Percentiles rank a stretch among this genome's conserved stretches.
Conservation (phyloP, 352 stramenopile genomes). For the Aphanomyces astaci region DNA sequence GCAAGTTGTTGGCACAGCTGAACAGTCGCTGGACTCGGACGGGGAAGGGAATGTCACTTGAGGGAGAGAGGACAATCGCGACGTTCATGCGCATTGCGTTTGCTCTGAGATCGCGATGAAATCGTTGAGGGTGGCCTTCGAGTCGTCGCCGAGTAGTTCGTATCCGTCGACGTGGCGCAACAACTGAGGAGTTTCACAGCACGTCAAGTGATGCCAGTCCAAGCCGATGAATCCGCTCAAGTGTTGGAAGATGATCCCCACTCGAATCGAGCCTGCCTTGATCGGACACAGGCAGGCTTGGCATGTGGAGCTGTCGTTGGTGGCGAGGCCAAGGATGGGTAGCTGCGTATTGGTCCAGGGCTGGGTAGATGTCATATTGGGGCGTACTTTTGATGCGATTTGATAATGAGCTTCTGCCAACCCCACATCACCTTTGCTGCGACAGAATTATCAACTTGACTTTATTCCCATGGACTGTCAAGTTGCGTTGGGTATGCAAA, state of each 20-base stretch:
- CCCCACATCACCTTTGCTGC: background rate
- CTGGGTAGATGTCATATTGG: background rate
- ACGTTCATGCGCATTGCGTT: background rate
- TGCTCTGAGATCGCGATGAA: background rate
- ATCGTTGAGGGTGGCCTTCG: background rate
- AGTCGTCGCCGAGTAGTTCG: slow-evolving; percentile 1
- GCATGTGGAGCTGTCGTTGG: slow-evolving; percentile 9
- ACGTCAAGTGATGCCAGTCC: slow-evolving; percentile 19
- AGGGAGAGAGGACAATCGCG: no score
- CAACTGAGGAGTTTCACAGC: slow-evolving; percentile 14
- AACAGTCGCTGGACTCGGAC: no score
- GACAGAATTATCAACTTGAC: background rate
- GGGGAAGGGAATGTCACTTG: no score
- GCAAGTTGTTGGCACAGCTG: no score
- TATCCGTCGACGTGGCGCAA: slow-evolving; percentile 11
- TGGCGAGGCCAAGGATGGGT: slow-evolving; percentile 10
- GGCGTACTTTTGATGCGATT: background rate
- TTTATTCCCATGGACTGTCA: background rate
- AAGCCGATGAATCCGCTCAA: slow-evolving; percentile 10
- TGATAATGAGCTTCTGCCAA: background rate
- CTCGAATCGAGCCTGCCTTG: background rate
- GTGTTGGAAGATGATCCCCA: slow-evolving; percentile 22
- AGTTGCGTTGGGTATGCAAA: background rate
- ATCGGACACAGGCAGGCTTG: slow-evolving; percentile 1
- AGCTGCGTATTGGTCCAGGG: background rate